Percentiles rank a stretch among this genome's conserved stretches.
phyloP scores from a whole-genome alignment of 2,329 filamentous ascomycete species.

The Tothia fuscella region DNA sequence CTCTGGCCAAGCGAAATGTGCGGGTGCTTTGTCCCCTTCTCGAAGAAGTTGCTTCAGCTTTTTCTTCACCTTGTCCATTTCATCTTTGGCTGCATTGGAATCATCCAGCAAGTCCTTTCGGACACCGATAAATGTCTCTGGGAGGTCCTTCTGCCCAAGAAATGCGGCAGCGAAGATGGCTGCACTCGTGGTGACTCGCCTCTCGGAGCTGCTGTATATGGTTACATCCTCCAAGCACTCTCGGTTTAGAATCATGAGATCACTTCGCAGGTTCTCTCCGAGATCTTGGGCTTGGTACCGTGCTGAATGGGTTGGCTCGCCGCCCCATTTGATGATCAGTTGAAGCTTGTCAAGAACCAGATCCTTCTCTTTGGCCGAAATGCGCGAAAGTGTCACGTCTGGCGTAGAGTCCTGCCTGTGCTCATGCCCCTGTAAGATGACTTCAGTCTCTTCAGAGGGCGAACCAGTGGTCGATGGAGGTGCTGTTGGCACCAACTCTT shows the following conservation, averaged over 20 bases:
- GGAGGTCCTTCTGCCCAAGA: constrained; percentile 72
- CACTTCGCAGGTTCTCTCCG: constrained; percentile 90
- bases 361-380: constrained; percentile 85
- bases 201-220: constrained; percentile 90
- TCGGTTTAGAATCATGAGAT: constrained; percentile 82
- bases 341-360: constrained; percentile 92
- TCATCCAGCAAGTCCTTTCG: constrained; percentile 93
- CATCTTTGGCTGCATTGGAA: constrained; percentile 95
- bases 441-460: neutral
- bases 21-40: constrained; percentile 83
- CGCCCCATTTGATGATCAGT: constrained; percentile 97
- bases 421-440: neutral
- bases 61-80: constrained; percentile 99
- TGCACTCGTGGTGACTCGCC: constrained; percentile 86
- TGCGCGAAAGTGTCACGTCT: constrained; percentile 58
- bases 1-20: constrained; percentile 96
- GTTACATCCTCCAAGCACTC: constrained; percentile 86
- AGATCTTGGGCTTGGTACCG: constrained; percentile 93
- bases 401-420: constrained; percentile 5
- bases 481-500: neutral
- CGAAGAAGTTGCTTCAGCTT: constrained; percentile 88
- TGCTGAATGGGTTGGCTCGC: constrained; percentile 93
- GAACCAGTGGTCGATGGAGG: neutral
- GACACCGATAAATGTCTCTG: constrained; percentile 75
- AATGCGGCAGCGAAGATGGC: constrained; percentile 94